These are phyloP conservation scores for Aspergillus taichungensis DNA, from an alignment of 495 filamentous ascomycete genomes.

Conservation along the genomic window DNA sequence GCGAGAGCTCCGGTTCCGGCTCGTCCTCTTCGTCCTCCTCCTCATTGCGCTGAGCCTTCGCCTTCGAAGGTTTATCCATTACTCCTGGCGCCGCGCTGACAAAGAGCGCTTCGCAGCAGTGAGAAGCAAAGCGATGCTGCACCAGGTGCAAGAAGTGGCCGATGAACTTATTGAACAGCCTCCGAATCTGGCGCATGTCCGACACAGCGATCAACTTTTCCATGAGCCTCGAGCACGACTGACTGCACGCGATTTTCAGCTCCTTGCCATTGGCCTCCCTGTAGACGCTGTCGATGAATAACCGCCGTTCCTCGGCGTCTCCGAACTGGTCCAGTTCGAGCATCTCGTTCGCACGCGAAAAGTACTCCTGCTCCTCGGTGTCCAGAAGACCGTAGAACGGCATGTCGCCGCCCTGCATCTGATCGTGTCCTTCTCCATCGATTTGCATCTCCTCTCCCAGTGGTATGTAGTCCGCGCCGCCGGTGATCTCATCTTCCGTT, in stretches of 20 bases:
- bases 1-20: slow-evolving; percentile 42
- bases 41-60: slow-evolving; percentile 33
- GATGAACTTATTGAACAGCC: slow-evolving; percentile 70
- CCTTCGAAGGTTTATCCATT: slow-evolving; percentile 47
- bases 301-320: slow-evolving; percentile 60
- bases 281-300: slow-evolving; percentile 83
- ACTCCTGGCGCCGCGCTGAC: slow-evolving; percentile 70
- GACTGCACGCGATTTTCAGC: slow-evolving; percentile 88
- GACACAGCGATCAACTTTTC: slow-evolving; percentile 83
- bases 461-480: slow-evolving; percentile 31
- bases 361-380: slow-evolving; percentile 89
- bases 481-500: slow-evolving; percentile 16
- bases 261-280: slow-evolving; percentile 83
- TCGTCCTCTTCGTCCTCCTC: slow-evolving; percentile 28
- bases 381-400: slow-evolving; percentile 86
- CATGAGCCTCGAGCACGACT: slow-evolving; percentile 88
- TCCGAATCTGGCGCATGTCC: slow-evolving; percentile 70
- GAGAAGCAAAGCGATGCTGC: slow-evolving; percentile 90
- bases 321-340: slow-evolving; percentile 82
- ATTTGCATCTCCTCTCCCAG: slow-evolving; percentile 18
- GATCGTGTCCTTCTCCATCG: slow-evolving; percentile 7
- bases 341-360: slow-evolving; percentile 76
- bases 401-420: slow-evolving; percentile 25
- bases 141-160: slow-evolving; percentile 85
- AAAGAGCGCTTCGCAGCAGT: slow-evolving; percentile 94